Evolutionary conservation across 768 basidiomycete species (phyloP).

Genomic region (Suillus hirtellus): DNA sequence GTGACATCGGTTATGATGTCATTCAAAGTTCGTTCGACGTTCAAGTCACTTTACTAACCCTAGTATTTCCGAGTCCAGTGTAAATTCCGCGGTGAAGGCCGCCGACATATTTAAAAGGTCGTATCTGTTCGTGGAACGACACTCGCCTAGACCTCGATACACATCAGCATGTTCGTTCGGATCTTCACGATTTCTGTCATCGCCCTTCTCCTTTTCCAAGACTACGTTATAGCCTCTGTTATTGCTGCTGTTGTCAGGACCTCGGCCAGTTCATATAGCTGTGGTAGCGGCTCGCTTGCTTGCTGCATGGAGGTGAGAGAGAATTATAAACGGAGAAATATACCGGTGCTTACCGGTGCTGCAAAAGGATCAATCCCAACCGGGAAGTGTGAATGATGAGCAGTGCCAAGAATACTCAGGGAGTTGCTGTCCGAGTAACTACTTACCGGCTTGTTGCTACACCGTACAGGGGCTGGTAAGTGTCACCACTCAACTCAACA

Average conservation of each 20-base stretch:
- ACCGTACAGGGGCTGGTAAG: not conserved
- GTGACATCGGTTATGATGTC: not conserved
- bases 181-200: not conserved
- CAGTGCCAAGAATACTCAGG: not conserved
- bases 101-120: not conserved
- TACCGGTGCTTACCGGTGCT: not conserved
- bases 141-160: not conserved
- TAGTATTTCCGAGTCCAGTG: too few species aligned
- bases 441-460: not conserved
- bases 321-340: not conserved
- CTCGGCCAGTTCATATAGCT: not conserved
- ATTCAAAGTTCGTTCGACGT: not conserved
- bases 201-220: not conserved
- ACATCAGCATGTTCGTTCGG: not conserved
- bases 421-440: not conserved
- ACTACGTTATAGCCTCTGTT: not conserved
- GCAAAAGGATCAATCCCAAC: not conserved
- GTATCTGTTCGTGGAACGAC: not conserved
- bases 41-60: not conserved
- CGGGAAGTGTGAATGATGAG: not conserved
- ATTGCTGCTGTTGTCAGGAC: not conserved
- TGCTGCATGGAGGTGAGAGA: constrained; percentile 1
- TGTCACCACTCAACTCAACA: too few species aligned
- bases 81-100: too few species aligned
- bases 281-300: not conserved